Conservation (phyloP, 164 flowering plant genomes). For the Tetrastigma voinierianum region DNA sequence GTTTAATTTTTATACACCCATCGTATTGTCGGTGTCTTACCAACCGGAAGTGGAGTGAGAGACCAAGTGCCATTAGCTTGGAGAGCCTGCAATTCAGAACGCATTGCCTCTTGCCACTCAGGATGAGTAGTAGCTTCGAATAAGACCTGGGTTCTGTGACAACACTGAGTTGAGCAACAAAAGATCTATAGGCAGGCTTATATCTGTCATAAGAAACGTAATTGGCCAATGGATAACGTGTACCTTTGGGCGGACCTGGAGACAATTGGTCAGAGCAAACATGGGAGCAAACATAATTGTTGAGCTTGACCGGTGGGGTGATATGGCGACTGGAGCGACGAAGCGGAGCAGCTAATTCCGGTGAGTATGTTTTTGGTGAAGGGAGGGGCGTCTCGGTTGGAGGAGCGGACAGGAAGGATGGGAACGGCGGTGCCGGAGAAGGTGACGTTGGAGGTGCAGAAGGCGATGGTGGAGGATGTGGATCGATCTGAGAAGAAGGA, state of each 20-base stretch:
- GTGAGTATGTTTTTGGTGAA: not conserved
- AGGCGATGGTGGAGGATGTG: too few relatives aligned
- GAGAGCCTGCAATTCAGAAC: not conserved
- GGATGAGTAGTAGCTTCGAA: not conserved
- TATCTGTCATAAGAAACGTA: constrained; percentile 1
- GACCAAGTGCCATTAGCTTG: not conserved
- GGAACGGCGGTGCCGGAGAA: too few relatives aligned
- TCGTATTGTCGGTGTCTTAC: too few relatives aligned
- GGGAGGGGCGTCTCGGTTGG: not conserved
- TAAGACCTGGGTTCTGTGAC: not conserved
- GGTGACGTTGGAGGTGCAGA: too few relatives aligned
- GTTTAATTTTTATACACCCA: too few relatives aligned
- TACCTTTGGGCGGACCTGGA: not conserved
- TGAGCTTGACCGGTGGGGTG: not conserved
- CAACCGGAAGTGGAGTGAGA: too few relatives aligned
- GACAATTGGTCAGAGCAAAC: not conserved
- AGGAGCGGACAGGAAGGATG: too few relatives aligned
- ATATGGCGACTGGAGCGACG: not conserved
- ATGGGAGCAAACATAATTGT: too few relatives aligned
- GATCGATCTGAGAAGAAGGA: too few relatives aligned
- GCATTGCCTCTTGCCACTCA: too few relatives aligned
- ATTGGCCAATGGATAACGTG: not conserved
- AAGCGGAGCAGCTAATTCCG: too few relatives aligned
- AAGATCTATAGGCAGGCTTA: constrained; percentile 1
- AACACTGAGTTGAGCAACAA: not conserved